Base-by-base conservation (phyloP, 352 stramenopile genomes). In the Pythium phragmiticola region DNA sequence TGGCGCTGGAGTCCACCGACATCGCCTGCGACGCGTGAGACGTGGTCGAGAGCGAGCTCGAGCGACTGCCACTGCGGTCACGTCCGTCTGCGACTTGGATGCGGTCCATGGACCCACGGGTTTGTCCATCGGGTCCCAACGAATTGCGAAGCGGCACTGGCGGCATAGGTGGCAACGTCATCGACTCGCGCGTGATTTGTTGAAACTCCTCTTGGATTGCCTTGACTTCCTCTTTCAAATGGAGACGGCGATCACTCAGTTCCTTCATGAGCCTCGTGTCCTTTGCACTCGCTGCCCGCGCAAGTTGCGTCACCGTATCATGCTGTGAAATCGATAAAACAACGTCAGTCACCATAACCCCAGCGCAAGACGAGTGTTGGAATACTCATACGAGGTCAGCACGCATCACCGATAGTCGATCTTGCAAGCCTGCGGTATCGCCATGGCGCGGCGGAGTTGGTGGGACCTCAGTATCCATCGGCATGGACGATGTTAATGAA, bases 221-320 rank as follows among this genome's bases (percentile, higher is more conserved):
- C 60, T 82, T 82, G 69, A 92, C 87, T 63, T 94, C 84, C 36
- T 89, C 70, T 58, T 94, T 94, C 17, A 94, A 60, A 42, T 86
- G 69, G 6, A 84, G 53, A 37, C 84, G 84, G 1, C 75, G 78
- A 6, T 63, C 76, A 45, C 81, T 84, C 28, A 94, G 57, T 28
- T 86, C 67, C 11, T 58, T 66, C 50, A 87, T 76, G 13, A 77
- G 63, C 46, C 41, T 60, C 0, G 77, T 69, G 34, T 94, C 75
- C 48, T 87, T 87, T 12, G 81, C 75, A 36, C 70, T 74, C 33
- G 80, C 71, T 11, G 82, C 78, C 55, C 81, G 77, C 16, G 82
- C 76, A 30, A 94, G 68, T 39, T 88, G 76, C 16, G 71, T 65
- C 52, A 92, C 75, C 0, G 78, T 87, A 23, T 94, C 83, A 63